These are phyloP conservation scores for Truncatella angustata DNA, from an alignment of 2,329 filamentous ascomycete genomes.

Conservation along the genomic window DNA sequence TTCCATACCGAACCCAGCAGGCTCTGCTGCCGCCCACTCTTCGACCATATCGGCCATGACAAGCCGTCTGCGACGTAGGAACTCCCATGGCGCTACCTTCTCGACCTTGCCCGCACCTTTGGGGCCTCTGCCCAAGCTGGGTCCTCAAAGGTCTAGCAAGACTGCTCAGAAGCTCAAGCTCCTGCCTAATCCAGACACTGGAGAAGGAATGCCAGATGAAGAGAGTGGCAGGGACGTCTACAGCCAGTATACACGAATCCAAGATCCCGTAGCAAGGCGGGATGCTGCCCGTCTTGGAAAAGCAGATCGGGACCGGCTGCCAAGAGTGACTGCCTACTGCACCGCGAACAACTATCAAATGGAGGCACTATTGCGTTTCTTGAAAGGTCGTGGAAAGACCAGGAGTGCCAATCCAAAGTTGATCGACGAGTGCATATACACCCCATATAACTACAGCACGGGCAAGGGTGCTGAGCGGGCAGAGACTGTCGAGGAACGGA, in stretches of 20 bases:
- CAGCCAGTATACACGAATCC: constrained; percentile 95
- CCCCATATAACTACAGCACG: constrained; percentile 77
- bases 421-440: constrained; percentile 97
- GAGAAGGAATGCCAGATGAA: constrained; percentile 73
- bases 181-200: constrained; percentile 85
- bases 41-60: constrained; percentile 73
- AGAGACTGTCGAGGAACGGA: constrained; percentile 33
- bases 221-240: constrained; percentile 95
- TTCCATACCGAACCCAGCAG: constrained; percentile 39
- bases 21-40: background rate
- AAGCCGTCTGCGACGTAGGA: constrained; percentile 80
- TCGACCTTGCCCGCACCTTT: constrained; percentile 36
- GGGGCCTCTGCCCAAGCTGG: constrained; percentile 64
- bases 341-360: constrained; percentile 90
- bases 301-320: constrained; percentile 82
- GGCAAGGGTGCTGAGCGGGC: constrained; percentile 31
- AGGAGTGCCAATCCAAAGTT: constrained; percentile 83
- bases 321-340: constrained; percentile 93
- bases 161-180: constrained; percentile 96
- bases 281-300: constrained; percentile 93
- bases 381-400: constrained; percentile 79
- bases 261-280: constrained; percentile 87
- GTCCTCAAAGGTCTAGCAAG: constrained; percentile 91
- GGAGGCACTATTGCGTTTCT: constrained; percentile 83
- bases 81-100: constrained; percentile 70